These are phyloP conservation scores for Flaveria ramosissima DNA, from an alignment of 129 eudicot species.

Conservation along the genomic window DNA sequence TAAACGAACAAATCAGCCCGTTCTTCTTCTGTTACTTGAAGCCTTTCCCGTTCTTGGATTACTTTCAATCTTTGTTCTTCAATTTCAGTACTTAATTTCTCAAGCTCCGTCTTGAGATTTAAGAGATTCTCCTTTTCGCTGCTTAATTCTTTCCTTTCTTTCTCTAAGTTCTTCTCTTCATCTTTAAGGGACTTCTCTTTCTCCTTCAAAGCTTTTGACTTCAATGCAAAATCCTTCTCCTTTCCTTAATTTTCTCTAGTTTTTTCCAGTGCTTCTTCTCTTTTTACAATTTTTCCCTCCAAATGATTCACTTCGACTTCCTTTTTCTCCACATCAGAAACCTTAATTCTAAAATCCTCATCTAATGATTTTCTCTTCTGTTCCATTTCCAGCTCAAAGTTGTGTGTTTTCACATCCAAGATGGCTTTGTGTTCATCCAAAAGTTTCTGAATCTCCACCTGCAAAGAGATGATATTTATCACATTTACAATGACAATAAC, in stretches of 20 bases:
- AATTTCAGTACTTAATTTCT: conserved; percentile 49
- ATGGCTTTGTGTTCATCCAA: conserved; percentile 76
- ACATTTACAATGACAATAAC: not conserved
- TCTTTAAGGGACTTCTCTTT: conserved; percentile 65
- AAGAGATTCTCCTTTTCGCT: conserved; percentile 63
- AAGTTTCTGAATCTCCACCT: conserved; percentile 86
- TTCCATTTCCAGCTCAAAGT: conserved; percentile 84
- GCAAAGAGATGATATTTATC: conserved; percentile 33
- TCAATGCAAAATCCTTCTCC: conserved; percentile 63
- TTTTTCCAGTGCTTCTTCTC: conserved; percentile 87
- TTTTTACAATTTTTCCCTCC: conserved; percentile 76
- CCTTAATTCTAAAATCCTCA: conserved; percentile 65
- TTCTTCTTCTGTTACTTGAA: conserved; percentile 82
- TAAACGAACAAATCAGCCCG: conserved; percentile 56
- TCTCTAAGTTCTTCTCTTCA: conserved; percentile 72
- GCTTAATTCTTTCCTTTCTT: conserved; percentile 59
- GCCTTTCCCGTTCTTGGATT: conserved; percentile 61
- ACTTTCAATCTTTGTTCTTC: conserved; percentile 54
- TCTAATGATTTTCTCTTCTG: conserved; percentile 64
- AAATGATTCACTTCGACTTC: conserved; percentile 70
- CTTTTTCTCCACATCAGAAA: conserved; percentile 65
- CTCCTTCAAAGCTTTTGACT: conserved; percentile 71
- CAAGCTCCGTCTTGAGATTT: conserved; percentile 68
- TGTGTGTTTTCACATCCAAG: conserved; percentile 58
- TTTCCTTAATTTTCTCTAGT: conserved; percentile 73